phyloP scores from a whole-genome alignment of 495 filamentous ascomycete species.

The Lasiosphaeriaceae sp. region DNA sequence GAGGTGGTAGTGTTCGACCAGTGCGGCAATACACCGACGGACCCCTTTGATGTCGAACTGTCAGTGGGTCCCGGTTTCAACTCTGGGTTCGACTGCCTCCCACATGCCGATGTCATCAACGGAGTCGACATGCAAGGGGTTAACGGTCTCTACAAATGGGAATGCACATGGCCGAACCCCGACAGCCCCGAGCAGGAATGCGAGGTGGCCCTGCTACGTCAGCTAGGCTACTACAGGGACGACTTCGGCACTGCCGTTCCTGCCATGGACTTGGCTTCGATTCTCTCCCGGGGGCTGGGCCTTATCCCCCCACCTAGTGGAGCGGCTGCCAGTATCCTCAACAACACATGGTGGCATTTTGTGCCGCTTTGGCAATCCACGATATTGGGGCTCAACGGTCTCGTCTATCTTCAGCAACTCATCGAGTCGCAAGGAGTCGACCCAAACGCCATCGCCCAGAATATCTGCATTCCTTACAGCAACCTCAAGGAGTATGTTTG shows the following conservation, averaged over 20 bases:
- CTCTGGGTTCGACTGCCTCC: background rate
- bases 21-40: background rate
- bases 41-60: background rate
- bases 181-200: background rate
- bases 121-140: background rate
- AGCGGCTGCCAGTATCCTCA: background rate
- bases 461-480: background rate
- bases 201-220: background rate
- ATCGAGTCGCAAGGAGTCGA: background rate
- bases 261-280: background rate
- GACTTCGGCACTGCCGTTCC: background rate
- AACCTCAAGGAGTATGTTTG: background rate
- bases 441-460: background rate
- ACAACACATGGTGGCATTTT: background rate
- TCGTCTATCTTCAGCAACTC: background rate
- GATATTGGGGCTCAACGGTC: background rate
- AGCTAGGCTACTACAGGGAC: background rate
- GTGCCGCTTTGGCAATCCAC: background rate
- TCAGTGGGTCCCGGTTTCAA: background rate
- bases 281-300: background rate
- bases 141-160: background rate
- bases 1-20: background rate
- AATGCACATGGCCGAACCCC: background rate
- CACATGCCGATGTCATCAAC: background rate
- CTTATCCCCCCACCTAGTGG: background rate